phyloP scores from a whole-genome alignment of 2,329 filamentous ascomycete genomes.

The Ceratocystis destructans region DNA sequence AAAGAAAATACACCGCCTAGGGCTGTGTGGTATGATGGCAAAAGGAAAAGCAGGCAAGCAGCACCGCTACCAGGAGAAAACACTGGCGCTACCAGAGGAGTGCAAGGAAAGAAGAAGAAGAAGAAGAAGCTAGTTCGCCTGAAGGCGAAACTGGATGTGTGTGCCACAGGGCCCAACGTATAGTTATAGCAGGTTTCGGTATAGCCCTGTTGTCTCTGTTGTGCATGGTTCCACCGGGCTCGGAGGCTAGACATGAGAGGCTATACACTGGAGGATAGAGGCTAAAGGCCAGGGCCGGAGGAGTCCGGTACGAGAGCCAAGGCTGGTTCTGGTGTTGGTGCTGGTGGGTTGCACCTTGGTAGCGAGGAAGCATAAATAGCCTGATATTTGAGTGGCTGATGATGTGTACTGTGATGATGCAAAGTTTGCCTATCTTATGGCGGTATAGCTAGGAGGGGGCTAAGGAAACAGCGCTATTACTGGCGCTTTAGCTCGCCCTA shows the following conservation, averaged over 20 bases:
- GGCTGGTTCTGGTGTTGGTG: background rate
- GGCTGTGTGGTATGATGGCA: background rate
- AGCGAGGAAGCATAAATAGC: background rate
- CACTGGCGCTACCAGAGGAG: background rate
- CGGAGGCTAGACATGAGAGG: background rate
- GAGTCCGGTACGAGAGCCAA: no score
- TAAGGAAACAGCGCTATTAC: background rate
- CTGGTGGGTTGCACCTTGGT: background rate
- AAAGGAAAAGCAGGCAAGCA: background rate
- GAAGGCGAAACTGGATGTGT: background rate
- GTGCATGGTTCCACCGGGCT: background rate
- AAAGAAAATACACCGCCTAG: background rate
- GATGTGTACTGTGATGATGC: background rate
- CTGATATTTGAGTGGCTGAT: background rate
- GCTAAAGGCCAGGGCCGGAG: background rate
- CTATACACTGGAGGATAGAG: background rate
- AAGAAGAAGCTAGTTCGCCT: background rate
- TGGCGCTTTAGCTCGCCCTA: background rate
- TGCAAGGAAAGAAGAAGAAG: background rate
- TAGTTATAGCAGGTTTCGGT: background rate
- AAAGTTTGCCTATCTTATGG: background rate
- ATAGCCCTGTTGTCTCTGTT: conserved; percentile 7
- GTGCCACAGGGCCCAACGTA: background rate
- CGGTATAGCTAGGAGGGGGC: background rate
- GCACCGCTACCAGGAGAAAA: background rate